phyloP scores from a whole-genome alignment of 768 basidiomycete species.

The Gelatoporia subvermispora region DNA sequence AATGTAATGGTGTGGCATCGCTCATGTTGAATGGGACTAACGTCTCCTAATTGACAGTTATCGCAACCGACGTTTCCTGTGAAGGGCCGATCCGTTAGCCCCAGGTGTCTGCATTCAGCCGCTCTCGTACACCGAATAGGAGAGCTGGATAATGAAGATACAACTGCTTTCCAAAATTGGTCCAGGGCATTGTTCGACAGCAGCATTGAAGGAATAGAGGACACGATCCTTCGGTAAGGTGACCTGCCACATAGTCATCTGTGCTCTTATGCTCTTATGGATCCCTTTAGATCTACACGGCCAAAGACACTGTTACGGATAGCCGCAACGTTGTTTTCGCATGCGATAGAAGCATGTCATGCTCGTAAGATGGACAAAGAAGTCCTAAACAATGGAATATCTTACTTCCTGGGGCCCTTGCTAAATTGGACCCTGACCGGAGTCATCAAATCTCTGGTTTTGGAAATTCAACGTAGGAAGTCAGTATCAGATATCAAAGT shows the following conservation, averaged over 20 bases:
- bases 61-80: conserved; percentile 41
- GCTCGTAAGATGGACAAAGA: conserved; percentile 62
- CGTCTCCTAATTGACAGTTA: conserved; percentile 34
- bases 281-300: conserved; percentile 52
- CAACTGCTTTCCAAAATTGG: conserved; percentile 43
- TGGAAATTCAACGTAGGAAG: conserved; percentile 55
- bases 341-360: conserved; percentile 47
- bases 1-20: conserved; percentile 34
- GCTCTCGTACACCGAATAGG: conserved; percentile 38
- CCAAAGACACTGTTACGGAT: conserved; percentile 65
- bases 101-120: conserved; percentile 47
- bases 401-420: conserved; percentile 69
- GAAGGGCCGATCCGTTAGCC: conserved; percentile 41
- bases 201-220: conserved; percentile 78
- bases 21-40: background rate
- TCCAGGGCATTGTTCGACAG: conserved; percentile 75
- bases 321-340: conserved; percentile 59
- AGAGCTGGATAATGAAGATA: conserved; percentile 23
- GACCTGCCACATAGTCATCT: background rate
- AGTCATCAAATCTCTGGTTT: conserved; percentile 57
- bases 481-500: conserved; percentile 24
- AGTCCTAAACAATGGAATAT: conserved; percentile 65
- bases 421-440: conserved; percentile 80
- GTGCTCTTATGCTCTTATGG: background rate
- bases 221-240: conserved; percentile 48